phyloP scores from a whole-genome alignment of 306 rosid genomes.

The Acmispon strigosus region DNA sequence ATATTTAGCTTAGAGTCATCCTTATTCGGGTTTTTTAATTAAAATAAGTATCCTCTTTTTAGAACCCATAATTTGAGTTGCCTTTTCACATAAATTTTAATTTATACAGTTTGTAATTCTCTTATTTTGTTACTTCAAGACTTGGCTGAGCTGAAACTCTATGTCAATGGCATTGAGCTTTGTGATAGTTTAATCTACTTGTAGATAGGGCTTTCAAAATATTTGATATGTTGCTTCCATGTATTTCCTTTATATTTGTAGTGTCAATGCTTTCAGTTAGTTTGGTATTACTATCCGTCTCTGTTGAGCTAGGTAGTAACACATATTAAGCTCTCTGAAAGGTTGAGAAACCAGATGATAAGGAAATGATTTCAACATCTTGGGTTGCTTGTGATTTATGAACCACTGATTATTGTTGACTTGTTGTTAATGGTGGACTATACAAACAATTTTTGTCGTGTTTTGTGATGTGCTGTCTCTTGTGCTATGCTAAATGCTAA shows the following conservation, averaged over 20 bases:
- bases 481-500: background rate
- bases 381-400: slow-evolving; percentile 7
- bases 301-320: background rate
- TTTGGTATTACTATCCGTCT: background rate
- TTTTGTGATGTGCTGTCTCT: slow-evolving; percentile 7
- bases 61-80: too few species aligned
- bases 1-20: background rate
- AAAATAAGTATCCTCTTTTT: background rate
- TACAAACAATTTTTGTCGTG: background rate
- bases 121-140: background rate
- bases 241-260: slow-evolving; percentile 4
- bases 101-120: background rate
- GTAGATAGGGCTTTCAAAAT: background rate
- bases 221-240: background rate
- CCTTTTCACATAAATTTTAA: too few species aligned
- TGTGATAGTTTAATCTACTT: background rate
- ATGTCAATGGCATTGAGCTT: background rate
- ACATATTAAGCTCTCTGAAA: slow-evolving; percentile 3
- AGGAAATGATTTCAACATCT: slow-evolving; percentile 9
- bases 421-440: background rate
- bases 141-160: background rate
- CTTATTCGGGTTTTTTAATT: background rate
- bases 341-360: slow-evolving; percentile 1
- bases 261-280: background rate
- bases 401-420: background rate